Base-by-base conservation (phyloP, 768 basidiomycete genomes). In the Pleurotus pulmonarius region DNA sequence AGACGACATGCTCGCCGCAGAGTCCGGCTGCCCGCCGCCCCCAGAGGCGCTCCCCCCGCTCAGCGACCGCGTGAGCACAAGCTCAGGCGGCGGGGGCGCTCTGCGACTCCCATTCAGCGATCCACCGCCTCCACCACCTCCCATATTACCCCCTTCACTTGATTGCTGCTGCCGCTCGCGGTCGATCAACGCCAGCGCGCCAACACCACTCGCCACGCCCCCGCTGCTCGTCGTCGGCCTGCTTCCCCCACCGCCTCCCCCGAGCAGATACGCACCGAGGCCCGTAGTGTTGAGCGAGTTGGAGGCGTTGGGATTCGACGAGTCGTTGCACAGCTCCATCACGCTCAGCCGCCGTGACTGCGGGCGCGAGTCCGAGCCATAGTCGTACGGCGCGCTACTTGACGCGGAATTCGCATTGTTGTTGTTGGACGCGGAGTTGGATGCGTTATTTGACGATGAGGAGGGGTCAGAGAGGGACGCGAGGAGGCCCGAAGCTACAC, bases 261-360 rank as follows among this genome's bases (percentile, higher is more conserved):
- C 20, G 39, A 47, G 46, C 7, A 47, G 46, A 13, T 47, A 47
- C 24, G 46, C 46, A 20, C 46, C 46, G 24, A 47, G 46, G 2
- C 46, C 46, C 3, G 46, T 47, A 3, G 46, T 26, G 24, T 25
- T 47, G 18, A 20, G 18, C 9, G 76, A 68, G 15, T 13, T 22
- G 29, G 29, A 34, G 29, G 29, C 29, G 11, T 34, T 11, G 29
- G 29, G 29, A 4, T 34, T 34, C 29, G 29, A 34, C 2, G 29
- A 11, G 76, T 88, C 87, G 80, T 91, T 90, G 82, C 89, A 90
- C 80, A 92, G 86, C 63, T 92, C 90, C 88, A 91, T 82, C 80
- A 92, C 86, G 70, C 86, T 79, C 81, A 92, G 83, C 59, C 90
- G 75, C 63, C 90, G 81, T 74, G 86, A 88, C 66, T 87, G 84